Conservation (phyloP, 768 basidiomycete genomes). For the Tricholoma terreum region DNA sequence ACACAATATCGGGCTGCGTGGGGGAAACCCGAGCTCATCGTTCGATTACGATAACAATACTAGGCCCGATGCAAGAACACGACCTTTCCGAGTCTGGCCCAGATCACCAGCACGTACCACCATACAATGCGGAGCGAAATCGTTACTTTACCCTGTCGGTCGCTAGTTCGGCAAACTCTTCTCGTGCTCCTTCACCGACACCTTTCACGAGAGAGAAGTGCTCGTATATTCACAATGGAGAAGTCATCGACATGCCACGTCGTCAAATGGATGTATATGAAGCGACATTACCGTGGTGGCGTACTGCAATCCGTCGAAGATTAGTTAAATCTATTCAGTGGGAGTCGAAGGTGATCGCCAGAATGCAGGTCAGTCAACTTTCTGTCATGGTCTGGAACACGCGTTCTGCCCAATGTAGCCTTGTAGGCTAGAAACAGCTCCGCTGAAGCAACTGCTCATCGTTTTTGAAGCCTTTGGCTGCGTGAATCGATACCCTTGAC, state of each 20-base stretch:
- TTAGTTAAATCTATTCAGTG: slow-evolving; percentile 51
- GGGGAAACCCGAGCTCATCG: no score
- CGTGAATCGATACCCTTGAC: no score
- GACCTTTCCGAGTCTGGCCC: background rate
- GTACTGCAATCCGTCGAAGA: slow-evolving; percentile 52
- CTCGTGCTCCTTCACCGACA: slow-evolving; percentile 31
- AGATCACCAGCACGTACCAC: background rate
- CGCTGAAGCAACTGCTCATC: background rate
- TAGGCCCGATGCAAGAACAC: background rate
- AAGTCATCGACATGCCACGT: slow-evolving; percentile 21
- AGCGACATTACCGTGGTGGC: slow-evolving; percentile 60
- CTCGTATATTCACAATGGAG: slow-evolving; percentile 1
- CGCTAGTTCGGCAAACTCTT: slow-evolving; percentile 31
- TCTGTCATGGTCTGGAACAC: background rate
- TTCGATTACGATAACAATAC: background rate
- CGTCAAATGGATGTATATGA: slow-evolving; percentile 58
- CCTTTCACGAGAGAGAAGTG: slow-evolving; percentile 7
- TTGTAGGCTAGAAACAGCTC: background rate
- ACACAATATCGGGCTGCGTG: no score
- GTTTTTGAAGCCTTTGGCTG: no score
- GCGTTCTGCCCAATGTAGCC: background rate
- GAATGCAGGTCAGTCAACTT: slow-evolving; percentile 55
- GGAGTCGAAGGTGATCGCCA: slow-evolving; percentile 62
- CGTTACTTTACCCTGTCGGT: slow-evolving; percentile 27
- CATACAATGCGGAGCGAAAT: background rate